phyloP scores from a whole-genome alignment of 805 yeast species.

The Metschnikowia corniflorae region DNA sequence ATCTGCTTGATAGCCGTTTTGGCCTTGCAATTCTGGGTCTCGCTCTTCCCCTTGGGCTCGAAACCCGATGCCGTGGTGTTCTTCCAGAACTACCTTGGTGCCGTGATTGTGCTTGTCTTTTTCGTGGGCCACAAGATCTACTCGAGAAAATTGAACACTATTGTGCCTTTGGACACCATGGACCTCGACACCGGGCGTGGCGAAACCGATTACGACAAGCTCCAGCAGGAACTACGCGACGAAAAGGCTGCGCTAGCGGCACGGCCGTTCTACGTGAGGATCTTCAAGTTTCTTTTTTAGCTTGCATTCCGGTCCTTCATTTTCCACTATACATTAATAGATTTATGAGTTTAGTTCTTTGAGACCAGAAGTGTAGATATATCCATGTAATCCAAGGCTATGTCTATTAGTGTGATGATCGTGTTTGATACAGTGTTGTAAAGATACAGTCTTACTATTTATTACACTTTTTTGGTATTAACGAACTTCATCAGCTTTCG shows the following conservation, averaged over 20 bases:
- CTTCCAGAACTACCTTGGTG: slow-evolving; percentile 26
- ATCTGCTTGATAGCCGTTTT: slow-evolving; percentile 21
- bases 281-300: slow-evolving; percentile 17
- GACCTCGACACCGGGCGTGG: slow-evolving; percentile 27
- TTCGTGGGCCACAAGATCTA: slow-evolving; percentile 25
- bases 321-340: background rate
- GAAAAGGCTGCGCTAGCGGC: slow-evolving; percentile 15
- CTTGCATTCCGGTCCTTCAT: background rate
- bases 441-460: no score
- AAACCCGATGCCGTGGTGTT: slow-evolving; percentile 20
- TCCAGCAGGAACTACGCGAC: slow-evolving; percentile 22
- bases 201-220: slow-evolving; percentile 21
- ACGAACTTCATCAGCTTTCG: no score
- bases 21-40: slow-evolving; percentile 27
- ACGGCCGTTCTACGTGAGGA: slow-evolving; percentile 17
- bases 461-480: no score
- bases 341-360: no score
- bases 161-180: slow-evolving; percentile 21
- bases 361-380: no score
- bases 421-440: no score
- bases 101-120: slow-evolving; percentile 21
- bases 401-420: no score
- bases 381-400: no score
- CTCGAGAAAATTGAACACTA: slow-evolving; percentile 19
- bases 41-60: slow-evolving; percentile 25